Conservation (phyloP, 2,329 filamentous ascomycete genomes). For the Chrysoporthe cubensis region DNA sequence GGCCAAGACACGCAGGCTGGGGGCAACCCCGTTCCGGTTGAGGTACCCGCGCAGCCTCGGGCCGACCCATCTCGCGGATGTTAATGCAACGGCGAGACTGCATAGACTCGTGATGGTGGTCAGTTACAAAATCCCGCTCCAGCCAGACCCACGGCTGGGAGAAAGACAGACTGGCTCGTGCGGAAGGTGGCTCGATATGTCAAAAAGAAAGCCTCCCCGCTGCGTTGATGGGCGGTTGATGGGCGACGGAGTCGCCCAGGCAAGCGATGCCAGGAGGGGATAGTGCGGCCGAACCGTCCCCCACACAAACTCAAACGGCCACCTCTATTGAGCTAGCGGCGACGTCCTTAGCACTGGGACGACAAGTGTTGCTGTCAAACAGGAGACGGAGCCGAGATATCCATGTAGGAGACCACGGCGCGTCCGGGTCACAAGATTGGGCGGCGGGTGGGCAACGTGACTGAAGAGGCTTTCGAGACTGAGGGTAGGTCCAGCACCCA, state of each 20-base stretch:
- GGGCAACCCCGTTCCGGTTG: too few relatives aligned
- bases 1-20: neutral
- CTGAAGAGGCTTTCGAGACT: neutral
- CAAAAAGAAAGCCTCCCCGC: too few relatives aligned
- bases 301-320: neutral
- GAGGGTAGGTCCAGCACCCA: neutral
- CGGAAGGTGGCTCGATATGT: too few relatives aligned
- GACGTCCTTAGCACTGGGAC: neutral
- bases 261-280: neutral
- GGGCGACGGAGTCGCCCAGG: neutral
- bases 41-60: neutral
- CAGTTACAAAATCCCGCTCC: too few relatives aligned
- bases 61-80: too few relatives aligned
- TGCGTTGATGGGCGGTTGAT: too few relatives aligned
- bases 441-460: neutral
- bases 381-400: neutral
- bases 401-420: too few relatives aligned
- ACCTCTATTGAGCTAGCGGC: neutral
- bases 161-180: too few relatives aligned
- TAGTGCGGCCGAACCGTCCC: neutral
- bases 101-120: too few relatives aligned
- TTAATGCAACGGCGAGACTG: too few relatives aligned
- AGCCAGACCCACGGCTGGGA: too few relatives aligned
- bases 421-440: neutral
- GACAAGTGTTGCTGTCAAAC: neutral